These are phyloP conservation scores for Stagonosporopsis chrysanthemi DNA, from an alignment of 2,329 filamentous ascomycete species.

Conservation along the genomic window DNA sequence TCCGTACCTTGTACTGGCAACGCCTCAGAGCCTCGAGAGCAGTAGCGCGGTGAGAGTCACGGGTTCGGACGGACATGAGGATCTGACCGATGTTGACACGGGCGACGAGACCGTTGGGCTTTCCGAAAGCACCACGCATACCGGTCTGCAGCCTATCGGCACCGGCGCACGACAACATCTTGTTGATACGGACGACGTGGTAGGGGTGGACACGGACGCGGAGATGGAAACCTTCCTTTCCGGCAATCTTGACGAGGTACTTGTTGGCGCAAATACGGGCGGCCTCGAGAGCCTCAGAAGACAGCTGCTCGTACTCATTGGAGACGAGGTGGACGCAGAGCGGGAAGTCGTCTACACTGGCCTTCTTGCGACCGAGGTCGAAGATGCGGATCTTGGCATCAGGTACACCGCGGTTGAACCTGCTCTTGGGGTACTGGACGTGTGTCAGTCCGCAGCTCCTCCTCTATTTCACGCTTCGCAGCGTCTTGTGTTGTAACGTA, in stretches of 20 bases:
- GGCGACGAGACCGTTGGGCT: slow-evolving; percentile 98
- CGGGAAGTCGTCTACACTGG: slow-evolving; percentile 99
- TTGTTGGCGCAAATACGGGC: slow-evolving; percentile 99
- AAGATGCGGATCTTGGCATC: slow-evolving; percentile 91
- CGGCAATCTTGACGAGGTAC: slow-evolving; percentile 75
- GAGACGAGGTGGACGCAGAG: slow-evolving; percentile 97
- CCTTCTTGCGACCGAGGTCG: slow-evolving; percentile 98
- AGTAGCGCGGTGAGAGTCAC: slow-evolving; percentile 88
- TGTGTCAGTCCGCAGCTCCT: slow-evolving; percentile 35
- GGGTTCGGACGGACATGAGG: slow-evolving; percentile 94
- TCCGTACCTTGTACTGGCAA: slow-evolving; percentile 88
- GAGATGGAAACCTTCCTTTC: slow-evolving; percentile 76
- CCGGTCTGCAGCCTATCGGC: slow-evolving; percentile 99
- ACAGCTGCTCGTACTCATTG: slow-evolving; percentile 99
- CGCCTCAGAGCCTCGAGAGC: slow-evolving; percentile 99
- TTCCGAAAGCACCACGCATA: slow-evolving; percentile 99
- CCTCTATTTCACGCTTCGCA: slow-evolving; percentile 31
- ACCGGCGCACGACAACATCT: slow-evolving; percentile 99
- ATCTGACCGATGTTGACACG: slow-evolving; percentile 99
- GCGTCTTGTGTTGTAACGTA: slow-evolving; percentile 32
- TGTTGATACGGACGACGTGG: slow-evolving; percentile 99
- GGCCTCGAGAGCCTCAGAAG: slow-evolving; percentile 98
- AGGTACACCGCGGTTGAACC: slow-evolving; percentile 99
- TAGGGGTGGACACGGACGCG: slow-evolving; percentile 91
- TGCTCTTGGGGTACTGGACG: slow-evolving; percentile 97